These are phyloP conservation scores for Haberlea rhodopensis DNA, from an alignment of 257 asterid species.

Conservation along the genomic window DNA sequence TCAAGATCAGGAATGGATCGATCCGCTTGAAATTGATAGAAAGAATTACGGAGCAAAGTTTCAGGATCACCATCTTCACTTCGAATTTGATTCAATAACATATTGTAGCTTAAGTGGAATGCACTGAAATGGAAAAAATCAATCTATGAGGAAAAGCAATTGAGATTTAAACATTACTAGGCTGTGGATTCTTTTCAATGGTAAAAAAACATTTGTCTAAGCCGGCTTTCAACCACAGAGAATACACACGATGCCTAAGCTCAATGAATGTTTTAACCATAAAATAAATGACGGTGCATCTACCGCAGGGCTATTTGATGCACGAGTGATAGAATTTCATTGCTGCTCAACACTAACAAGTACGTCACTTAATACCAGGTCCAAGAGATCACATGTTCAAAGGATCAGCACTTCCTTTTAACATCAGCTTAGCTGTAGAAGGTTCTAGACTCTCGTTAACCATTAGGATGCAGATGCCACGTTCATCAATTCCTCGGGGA, in stretches of 20 bases:
- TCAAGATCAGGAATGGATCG: slow-evolving; percentile 89
- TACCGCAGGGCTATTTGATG: slow-evolving; percentile 15
- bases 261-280: slow-evolving; percentile 17
- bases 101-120: slow-evolving; percentile 93
- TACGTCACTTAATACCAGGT: slow-evolving; percentile 7
- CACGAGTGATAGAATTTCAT: slow-evolving; percentile 7
- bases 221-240: slow-evolving; percentile 1
- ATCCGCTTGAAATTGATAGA: slow-evolving; percentile 95
- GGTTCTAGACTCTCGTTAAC: slow-evolving; percentile 97
- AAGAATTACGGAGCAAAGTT: slow-evolving; percentile 87
- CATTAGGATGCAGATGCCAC: slow-evolving; percentile 99
- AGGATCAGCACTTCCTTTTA: slow-evolving; percentile 94
- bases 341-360: slow-evolving; percentile 1
- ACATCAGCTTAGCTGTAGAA: slow-evolving; percentile 82
- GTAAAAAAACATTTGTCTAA: slow-evolving; percentile 6
- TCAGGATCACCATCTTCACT: slow-evolving; percentile 96
- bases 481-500: slow-evolving; percentile 97
- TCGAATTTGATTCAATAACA: slow-evolving; percentile 93
- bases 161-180: slow-evolving; percentile 13
- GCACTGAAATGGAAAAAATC: slow-evolving; percentile 59
- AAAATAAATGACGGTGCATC: slow-evolving; percentile 16
- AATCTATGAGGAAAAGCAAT: slow-evolving; percentile 15
- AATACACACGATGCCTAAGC: background rate
- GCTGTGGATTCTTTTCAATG: background rate
- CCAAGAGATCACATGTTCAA: slow-evolving; percentile 65